Base-by-base conservation (phyloP, 805 yeast genomes). In the Candida jianshihensis region DNA sequence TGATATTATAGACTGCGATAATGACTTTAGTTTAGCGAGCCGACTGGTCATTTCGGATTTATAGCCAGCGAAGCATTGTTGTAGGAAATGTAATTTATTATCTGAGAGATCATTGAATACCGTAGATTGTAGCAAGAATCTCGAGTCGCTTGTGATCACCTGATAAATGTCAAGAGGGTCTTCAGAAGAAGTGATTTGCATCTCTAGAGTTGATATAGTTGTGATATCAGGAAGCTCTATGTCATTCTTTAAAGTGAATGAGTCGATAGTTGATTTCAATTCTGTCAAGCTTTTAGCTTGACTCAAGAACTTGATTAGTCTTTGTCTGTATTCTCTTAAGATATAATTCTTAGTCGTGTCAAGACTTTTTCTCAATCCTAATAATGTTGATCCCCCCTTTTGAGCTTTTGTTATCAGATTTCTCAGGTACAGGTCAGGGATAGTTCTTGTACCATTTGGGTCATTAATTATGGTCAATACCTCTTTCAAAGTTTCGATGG, bases 391-490 rank as follows among this genome's bases (percentile, higher is more conserved):
- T 3, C 54, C 59, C 24, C 59, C 46, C 11, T 21, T 36, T 4
- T 33, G 16, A 6, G 41, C 40, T 19, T 44, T 48, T 11, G 44
- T 19, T 4, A 65, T 49, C 20, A 66, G 54, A 38, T 65, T 65
- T 38, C 71, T 48, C 7, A 60, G 53, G 32, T 64, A 65, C 10
- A 64, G 43, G 41, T 66, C 71, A 6, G 69, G 66, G 6, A 66
- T 63, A 1, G 70, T 60, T 19, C 54, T 49, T 7, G 57, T 52
- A 0, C 70, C 71, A 26, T 48, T 55, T 5, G 61, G 48, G 37
- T 66, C 71, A 33, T 55, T 46, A 3, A 64, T 48, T 8, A 54
- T 48, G 6, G 48, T 52, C 30, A 66, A 41, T 13, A 66, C 53
- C 14, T 39, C 41, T 32, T 57, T 60, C 17, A 66, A 37, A 6